Conservation (phyloP, 768 basidiomycete genomes). For the Tulasnella sp. region DNA sequence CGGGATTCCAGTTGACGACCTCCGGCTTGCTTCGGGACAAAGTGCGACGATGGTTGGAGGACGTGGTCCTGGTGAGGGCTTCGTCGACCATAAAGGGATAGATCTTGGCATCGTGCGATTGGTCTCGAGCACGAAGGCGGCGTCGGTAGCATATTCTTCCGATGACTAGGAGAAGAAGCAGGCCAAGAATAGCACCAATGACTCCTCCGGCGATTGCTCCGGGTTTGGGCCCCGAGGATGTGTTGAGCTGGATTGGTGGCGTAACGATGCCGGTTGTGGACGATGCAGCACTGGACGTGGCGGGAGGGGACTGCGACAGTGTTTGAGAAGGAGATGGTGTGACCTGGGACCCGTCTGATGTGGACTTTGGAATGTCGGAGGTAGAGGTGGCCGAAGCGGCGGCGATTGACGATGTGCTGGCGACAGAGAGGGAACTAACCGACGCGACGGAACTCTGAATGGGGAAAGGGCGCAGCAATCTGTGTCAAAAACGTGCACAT, state of each 20-base stretch:
- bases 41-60: conserved; percentile 10
- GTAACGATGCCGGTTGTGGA: background rate
- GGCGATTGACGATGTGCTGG: background rate
- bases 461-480: background rate
- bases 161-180: background rate
- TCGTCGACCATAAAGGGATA: background rate
- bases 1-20: conserved; percentile 17
- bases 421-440: background rate
- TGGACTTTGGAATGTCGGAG: background rate
- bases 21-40: background rate
- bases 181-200: background rate
- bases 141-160: conserved; percentile 1
- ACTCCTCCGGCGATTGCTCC: background rate
- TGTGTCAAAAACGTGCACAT: background rate
- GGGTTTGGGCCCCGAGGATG: background rate
- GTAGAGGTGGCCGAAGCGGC: background rate
- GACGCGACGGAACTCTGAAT: background rate
- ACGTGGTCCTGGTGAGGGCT: background rate
- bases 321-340: background rate
- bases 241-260: background rate
- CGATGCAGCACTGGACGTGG: background rate
- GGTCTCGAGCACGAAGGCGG: background rate
- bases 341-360: background rate
- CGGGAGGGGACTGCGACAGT: background rate
- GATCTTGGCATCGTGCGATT: background rate